Evolutionary conservation across 192 early-diverging fungal species (phyloP).

Genomic region (Oehlia diaphana): DNA sequence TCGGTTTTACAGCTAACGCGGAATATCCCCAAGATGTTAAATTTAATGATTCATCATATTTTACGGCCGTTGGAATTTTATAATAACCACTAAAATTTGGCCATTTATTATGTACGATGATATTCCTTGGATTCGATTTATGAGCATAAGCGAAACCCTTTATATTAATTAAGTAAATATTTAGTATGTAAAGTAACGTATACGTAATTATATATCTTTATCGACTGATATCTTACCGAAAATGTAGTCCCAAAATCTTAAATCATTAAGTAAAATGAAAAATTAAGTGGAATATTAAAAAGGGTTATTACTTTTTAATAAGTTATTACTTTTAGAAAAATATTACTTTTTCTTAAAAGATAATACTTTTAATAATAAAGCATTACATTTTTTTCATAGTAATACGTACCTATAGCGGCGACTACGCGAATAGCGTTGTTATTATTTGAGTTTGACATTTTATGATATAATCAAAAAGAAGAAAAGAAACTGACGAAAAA

Average conservation of each 20-base stretch:
- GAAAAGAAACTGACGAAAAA: background rate
- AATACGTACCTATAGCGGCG: background rate
- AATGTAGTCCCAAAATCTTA: slow-evolving; percentile 14
- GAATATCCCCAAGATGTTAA: slow-evolving; percentile 1
- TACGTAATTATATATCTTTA: too few species aligned
- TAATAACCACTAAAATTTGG: background rate
- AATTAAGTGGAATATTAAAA: background rate
- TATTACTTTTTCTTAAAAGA: too few species aligned
- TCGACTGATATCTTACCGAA: background rate
- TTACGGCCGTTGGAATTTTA: background rate
- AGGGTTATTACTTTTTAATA: too few species aligned
- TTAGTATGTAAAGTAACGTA: too few species aligned
- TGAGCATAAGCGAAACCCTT: background rate
- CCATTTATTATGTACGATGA: background rate
- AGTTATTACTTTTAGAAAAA: too few species aligned
- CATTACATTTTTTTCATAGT: too few species aligned
- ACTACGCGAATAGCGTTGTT: background rate
- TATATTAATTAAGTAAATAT: too few species aligned
- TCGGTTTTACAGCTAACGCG: background rate
- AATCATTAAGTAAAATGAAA: background rate
- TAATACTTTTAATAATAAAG: background rate
- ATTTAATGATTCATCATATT: slow-evolving; percentile 6
- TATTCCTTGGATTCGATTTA: background rate
- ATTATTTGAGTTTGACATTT: background rate
- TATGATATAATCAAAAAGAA: background rate